Conservation (phyloP, 2,329 filamentous ascomycete species). For the Cercospora canescens region DNA sequence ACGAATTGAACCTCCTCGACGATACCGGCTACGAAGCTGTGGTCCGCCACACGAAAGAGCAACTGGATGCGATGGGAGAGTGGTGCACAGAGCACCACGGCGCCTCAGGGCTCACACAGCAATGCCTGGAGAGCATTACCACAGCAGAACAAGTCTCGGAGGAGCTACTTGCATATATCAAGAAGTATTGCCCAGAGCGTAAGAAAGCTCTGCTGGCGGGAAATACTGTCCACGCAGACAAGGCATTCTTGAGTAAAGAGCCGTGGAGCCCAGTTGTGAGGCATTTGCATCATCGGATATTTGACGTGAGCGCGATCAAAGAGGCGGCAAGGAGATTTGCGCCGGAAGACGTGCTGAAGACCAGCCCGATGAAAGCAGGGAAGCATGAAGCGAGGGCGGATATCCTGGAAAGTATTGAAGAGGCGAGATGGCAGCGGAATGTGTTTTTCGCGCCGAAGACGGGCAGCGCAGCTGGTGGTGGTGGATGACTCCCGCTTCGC, state of each 20-base stretch:
- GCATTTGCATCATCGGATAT: conserved; percentile 83
- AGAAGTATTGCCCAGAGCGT: conserved; percentile 65
- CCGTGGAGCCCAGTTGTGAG: conserved; percentile 74
- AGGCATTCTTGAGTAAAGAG: conserved; percentile 71
- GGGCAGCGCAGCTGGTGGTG: conserved; percentile 1
- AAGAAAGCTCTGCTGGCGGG: conserved; percentile 77
- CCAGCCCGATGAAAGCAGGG: conserved; percentile 70
- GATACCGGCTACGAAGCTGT: conserved; percentile 75
- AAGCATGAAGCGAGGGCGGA: conserved; percentile 83
- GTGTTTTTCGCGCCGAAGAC: conserved; percentile 58
- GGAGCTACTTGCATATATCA: conserved; percentile 75
- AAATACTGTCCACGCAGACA: conserved; percentile 90
- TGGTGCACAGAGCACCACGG: conserved; percentile 87
- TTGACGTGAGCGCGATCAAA: conserved; percentile 91
- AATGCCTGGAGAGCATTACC: conserved; percentile 71
- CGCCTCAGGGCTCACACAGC: conserved; percentile 75
- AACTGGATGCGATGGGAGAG: conserved; percentile 77
- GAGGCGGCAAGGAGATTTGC: conserved; percentile 86
- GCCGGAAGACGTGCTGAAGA: conserved; percentile 57
- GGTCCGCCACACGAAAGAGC: conserved; percentile 69
- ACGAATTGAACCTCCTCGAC: conserved; percentile 74
- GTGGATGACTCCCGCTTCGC: neutral
- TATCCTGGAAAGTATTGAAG: conserved; percentile 91
- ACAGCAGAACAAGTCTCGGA: conserved; percentile 72
- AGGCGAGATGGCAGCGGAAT: conserved; percentile 80